Conservation (phyloP, 306 rosid species). For the Acacia melanoxylon region DNA sequence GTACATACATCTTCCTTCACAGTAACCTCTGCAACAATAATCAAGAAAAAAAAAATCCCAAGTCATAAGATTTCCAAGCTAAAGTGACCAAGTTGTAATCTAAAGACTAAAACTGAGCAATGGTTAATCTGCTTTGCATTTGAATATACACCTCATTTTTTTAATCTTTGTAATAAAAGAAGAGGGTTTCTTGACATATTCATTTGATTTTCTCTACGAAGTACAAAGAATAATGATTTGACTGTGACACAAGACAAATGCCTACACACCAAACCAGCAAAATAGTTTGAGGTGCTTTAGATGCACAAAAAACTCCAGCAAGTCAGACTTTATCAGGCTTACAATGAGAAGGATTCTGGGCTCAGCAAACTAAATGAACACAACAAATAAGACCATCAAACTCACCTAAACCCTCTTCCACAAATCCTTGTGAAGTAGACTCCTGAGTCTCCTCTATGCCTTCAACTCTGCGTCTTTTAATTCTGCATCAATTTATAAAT, state of each 20-base stretch:
- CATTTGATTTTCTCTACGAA: neutral
- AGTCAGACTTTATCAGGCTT: neutral
- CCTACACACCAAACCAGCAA: constrained; percentile 4
- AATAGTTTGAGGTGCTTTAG: constrained; percentile 2
- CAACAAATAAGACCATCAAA: constrained; percentile 20
- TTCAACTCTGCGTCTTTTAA: constrained; percentile 60
- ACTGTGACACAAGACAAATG: constrained; percentile 10
- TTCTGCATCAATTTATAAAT: constrained; percentile 44
- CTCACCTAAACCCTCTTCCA: constrained; percentile 47
- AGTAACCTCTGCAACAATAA: constrained; percentile 49
- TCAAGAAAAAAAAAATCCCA: neutral
- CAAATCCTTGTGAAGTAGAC: constrained; percentile 42
- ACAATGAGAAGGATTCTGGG: neutral
- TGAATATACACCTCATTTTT: neutral
- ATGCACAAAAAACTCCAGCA: neutral
- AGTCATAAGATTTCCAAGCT: constrained; percentile 8
- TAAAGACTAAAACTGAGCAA: constrained; percentile 1
- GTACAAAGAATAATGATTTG: neutral
- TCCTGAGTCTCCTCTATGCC: constrained; percentile 41
- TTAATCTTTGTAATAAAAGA: neutral
- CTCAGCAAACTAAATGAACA: constrained; percentile 10
- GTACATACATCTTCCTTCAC: constrained; percentile 45
- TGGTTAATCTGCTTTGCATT: neutral
- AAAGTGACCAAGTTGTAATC: constrained; percentile 8
- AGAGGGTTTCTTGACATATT: neutral